Evolutionary conservation across 2,329 filamentous ascomycete species (phyloP), one percentile per base, ranked within the genome.

Genomic region (Aureobasidium sp.): DNA sequence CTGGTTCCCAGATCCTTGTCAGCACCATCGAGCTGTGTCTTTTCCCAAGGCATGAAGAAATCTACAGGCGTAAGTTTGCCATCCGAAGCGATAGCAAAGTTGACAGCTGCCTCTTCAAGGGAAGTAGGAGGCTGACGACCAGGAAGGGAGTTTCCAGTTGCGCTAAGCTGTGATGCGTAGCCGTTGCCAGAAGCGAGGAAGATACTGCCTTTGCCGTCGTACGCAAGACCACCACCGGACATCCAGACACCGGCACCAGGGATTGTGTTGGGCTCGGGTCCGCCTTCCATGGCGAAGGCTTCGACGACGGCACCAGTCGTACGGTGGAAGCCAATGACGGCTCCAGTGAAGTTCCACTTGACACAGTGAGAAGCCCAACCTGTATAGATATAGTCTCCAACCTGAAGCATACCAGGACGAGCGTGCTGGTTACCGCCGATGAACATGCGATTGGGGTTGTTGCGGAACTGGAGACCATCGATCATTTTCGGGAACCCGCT

Each of bases 41-140:
- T 81, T 62, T 82, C 78, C 67, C 73, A 78, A 0, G 78, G 79
- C 76, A 81, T 80, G 68, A 81, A 81, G 64, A 80, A 81, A 66
- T 81, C 79, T 5, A 78, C 74, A 5, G 78, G 68, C 0, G 70
- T 73, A 2, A 81, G 65, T 31, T 71, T 77, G 7, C 79, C 78
- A 59, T 80, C 73, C 8, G 67, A 70, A 56, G 76, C 75, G 53
- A 82, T 75, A 0, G 74, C 77, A 70, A 79, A 77, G 64, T 82
- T 78, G 17, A 80, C 77, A 12, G 77, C 79, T 0, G 79, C 79
- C 65, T 82, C 77, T 68, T 81, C 79, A 0, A 81, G 70, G 2
- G 78, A 66, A 0, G 76, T 76, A 1, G 78, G 78, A 17, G 78
- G 78, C 42, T 75, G 73, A 44, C 75, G 73, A 22, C 79, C 79